Evolutionary conservation across 805 yeast species (phyloP).

Genomic region (Ogataea dorogensis): DNA sequence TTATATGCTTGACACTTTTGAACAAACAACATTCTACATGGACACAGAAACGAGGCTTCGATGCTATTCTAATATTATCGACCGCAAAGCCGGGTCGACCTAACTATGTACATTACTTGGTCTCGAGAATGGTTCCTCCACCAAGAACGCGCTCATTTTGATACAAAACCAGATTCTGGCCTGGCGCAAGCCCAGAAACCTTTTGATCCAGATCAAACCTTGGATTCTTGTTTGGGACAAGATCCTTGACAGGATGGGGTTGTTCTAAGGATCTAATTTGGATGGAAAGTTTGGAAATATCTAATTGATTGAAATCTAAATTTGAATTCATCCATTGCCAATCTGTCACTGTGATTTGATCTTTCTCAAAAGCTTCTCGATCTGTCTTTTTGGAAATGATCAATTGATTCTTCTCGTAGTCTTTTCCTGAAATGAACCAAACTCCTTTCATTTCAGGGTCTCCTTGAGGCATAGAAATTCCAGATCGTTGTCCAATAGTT

Average conservation of each 20-base stretch:
- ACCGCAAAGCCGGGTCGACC: not conserved
- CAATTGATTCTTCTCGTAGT: slow-evolving; percentile 61
- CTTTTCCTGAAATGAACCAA: slow-evolving; percentile 85
- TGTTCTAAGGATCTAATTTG: slow-evolving; percentile 76
- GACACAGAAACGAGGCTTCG: slow-evolving; percentile 12
- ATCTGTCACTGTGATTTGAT: slow-evolving; percentile 40
- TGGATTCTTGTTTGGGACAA: slow-evolving; percentile 13
- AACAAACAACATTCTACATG: slow-evolving; percentile 18
- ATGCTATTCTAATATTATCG: slow-evolving; percentile 1
- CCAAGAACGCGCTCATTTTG: slow-evolving; percentile 67
- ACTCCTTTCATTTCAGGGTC: slow-evolving; percentile 69
- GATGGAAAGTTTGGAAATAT: slow-evolving; percentile 37
- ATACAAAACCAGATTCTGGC: slow-evolving; percentile 81
- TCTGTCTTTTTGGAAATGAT: slow-evolving; percentile 74
- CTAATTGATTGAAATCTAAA: slow-evolving; percentile 9
- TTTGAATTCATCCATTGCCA: slow-evolving; percentile 49
- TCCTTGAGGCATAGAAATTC: slow-evolving; percentile 86
- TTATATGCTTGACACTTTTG: slow-evolving; percentile 19
- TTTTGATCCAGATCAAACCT: slow-evolving; percentile 41
- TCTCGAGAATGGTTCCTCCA: slow-evolving; percentile 41
- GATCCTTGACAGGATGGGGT: slow-evolving; percentile 38
- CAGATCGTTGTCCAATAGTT: slow-evolving; percentile 87
- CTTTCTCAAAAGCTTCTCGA: slow-evolving; percentile 52
- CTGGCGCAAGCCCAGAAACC: slow-evolving; percentile 82
- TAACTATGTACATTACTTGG: slow-evolving; percentile 7